Conservation (phyloP, 306 rosid genomes). For the Lathyrus oleraceus region DNA sequence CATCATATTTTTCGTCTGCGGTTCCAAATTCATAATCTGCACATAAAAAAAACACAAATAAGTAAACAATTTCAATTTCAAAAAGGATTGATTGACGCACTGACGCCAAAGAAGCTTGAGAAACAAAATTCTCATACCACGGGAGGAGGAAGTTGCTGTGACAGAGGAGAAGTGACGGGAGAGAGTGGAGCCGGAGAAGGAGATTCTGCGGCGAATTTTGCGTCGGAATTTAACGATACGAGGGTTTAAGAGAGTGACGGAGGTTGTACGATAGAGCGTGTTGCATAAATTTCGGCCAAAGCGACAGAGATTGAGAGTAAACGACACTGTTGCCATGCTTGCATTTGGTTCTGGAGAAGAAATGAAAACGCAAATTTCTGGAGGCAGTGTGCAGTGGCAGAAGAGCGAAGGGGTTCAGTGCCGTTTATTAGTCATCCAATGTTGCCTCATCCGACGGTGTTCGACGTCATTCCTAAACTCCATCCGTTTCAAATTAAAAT, state of each 20-base stretch:
- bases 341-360: slow-evolving; percentile 14
- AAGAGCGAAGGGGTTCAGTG: slow-evolving; percentile 4
- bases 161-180: slow-evolving; percentile 52
- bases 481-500: too few species aligned
- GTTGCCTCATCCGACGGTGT: slow-evolving; percentile 24
- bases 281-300: slow-evolving; percentile 48
- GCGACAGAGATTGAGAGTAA: slow-evolving; percentile 59
- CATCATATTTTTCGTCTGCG: slow-evolving; percentile 72
- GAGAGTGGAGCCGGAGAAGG: slow-evolving; percentile 32
- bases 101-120: not conserved
- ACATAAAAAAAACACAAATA: slow-evolving; percentile 27
- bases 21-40: slow-evolving; percentile 49
- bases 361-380: not conserved
- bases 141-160: slow-evolving; percentile 40
- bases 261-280: slow-evolving; percentile 29
- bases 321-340: slow-evolving; percentile 53
- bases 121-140: slow-evolving; percentile 40
- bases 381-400: not conserved
- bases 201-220: slow-evolving; percentile 36
- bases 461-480: too few species aligned
- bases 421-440: not conserved
- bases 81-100: not conserved
- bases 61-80: slow-evolving; percentile 3
- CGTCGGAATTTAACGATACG: slow-evolving; percentile 44
- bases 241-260: slow-evolving; percentile 33